phyloP scores from a whole-genome alignment of 2,329 filamentous ascomycete species.

The Pochonia chlamydosporia region DNA sequence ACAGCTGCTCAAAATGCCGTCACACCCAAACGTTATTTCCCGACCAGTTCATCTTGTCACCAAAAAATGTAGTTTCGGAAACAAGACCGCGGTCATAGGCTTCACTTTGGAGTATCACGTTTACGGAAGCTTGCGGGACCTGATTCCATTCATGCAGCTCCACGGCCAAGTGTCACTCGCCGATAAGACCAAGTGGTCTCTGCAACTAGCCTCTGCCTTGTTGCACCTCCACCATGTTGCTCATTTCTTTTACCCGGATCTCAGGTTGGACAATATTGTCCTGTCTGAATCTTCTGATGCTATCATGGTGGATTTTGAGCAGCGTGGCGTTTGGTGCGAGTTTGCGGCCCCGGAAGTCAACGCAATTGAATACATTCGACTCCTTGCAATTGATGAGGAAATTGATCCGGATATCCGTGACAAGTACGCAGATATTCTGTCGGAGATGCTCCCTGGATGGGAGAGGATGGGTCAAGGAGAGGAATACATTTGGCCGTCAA shows the following conservation, averaged over 20 bases:
- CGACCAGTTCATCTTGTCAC: conserved; percentile 48
- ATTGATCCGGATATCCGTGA: conserved; percentile 32
- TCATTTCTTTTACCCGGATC: conserved; percentile 49
- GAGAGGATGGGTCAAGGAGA: conserved; percentile 33
- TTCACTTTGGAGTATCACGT: conserved; percentile 51
- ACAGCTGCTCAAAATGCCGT: conserved; percentile 44
- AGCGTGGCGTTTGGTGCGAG: conserved; percentile 57
- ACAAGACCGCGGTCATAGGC: conserved; percentile 48
- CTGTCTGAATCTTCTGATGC: conserved; percentile 40
- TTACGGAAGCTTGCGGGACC: conserved; percentile 49
- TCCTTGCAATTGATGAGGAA: conserved; percentile 44
- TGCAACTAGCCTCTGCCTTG: conserved; percentile 46
- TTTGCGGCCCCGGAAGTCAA: conserved; percentile 57
- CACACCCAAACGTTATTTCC: conserved; percentile 48
- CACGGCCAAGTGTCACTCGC: conserved; percentile 34
- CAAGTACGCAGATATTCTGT: conserved; percentile 36
- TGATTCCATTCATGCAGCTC: conserved; percentile 44
- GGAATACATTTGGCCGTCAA: conserved; percentile 39
- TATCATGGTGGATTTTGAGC: conserved; percentile 57
- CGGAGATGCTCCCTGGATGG: conserved; percentile 41
- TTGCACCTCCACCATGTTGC: conserved; percentile 41
- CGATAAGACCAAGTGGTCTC: conserved; percentile 47
- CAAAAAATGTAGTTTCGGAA: conserved; percentile 50
- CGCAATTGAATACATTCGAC: conserved; percentile 50
- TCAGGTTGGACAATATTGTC: conserved; percentile 55